phyloP scores from a whole-genome alignment of 225 moss, liverwort and hornwort species.

The Antitrichia curtipendula region DNA sequence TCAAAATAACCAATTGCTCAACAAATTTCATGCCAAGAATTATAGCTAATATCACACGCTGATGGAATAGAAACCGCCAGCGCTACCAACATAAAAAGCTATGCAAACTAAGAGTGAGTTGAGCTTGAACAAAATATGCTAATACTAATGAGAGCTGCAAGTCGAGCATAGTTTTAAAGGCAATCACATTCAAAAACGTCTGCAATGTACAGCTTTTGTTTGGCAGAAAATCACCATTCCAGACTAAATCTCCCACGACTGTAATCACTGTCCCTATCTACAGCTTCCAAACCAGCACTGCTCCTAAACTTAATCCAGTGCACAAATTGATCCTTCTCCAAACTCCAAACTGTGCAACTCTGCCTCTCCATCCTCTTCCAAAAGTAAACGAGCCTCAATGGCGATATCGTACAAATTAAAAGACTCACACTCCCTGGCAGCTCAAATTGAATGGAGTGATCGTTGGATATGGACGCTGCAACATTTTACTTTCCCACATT shows the following conservation, averaged over 20 bases:
- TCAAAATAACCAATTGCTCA: no score
- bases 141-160: background rate
- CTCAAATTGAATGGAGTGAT: no score
- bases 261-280: background rate
- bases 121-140: rapidly evolving
- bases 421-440: no score
- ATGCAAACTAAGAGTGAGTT: background rate
- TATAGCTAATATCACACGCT: background rate
- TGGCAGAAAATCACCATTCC: background rate
- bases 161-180: background rate
- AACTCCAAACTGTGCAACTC: no score
- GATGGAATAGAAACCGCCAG: background rate
- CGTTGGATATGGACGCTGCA: background rate
- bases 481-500: background rate
- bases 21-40: no score
- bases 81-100: background rate
- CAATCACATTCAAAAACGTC: background rate
- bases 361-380: background rate
- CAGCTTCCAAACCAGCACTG: background rate
- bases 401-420: background rate
- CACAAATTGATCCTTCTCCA: background rate
- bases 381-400: no score
- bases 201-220: background rate
- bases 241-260: no score
- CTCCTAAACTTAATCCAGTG: no score